Evolutionary conservation across 805 yeast species (phyloP), one percentile per base, ranked within the genome.

Genomic region (Saccharomycopsis oosterbeekiorum): DNA sequence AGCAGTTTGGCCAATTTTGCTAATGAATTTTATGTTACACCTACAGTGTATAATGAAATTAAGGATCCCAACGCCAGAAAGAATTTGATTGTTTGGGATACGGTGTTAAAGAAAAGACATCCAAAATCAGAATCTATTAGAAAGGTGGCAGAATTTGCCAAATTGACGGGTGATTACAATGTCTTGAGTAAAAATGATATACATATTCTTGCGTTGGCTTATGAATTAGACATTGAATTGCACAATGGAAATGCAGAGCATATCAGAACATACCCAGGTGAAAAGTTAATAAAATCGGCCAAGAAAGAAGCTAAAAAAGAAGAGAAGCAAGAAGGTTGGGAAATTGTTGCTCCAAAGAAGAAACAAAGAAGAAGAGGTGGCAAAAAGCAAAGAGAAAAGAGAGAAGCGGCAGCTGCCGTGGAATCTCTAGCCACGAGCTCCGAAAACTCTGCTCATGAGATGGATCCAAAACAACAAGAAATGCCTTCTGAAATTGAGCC

Each of bases 121-220:
- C 99, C 99, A 2, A 81, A 78, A 60, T 75, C 81, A 5, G 83
- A 74, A 41, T 80, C 80, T 42, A 80, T 93, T 43, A 81, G 81
- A 63, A 80, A 79, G 63, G 96, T 91, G 10, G 75, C 81, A 5
- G 84, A 80, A 4, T 93, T 94, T 74, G 86, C 98, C 12, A 86
- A 81, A 68, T 75, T 87, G 57, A 92, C 98, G 0, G 99, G 99
- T 71, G 99, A 94, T 76, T 88, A 78, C 66, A 76, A 88, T 3
- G 99, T 93, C 3, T 78, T 94, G 61, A 89, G 97, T 66, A 81
- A 85, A 43, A 92, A 96, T 65, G 99, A 94, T 86, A 76, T 94
- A 42, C 97, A 92, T 69, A 86, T 94, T 61, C 79, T 96, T 63
- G 98, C 99, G 0, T 78, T 94, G 67, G 84, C 97, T 1, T 92